Percentiles rank a stretch among this genome's conserved stretches.
phyloP scores from a whole-genome alignment of 2,329 filamentous ascomycete species.

The Trichoderma endophyticum region DNA sequence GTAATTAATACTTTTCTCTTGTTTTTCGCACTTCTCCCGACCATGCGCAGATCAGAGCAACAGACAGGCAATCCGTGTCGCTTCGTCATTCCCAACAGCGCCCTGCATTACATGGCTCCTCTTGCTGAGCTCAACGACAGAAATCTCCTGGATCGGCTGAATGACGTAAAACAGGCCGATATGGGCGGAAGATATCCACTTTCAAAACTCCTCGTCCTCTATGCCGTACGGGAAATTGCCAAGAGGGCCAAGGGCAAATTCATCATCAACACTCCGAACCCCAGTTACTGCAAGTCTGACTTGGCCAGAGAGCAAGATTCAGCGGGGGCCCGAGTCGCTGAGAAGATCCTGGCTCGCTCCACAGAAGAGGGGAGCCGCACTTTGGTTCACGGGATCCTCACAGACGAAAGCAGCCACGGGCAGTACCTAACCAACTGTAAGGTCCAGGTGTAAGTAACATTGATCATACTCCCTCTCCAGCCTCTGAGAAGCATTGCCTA shows the following conservation, averaged over 20 bases:
- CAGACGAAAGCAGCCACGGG: background rate
- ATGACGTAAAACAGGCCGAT: background rate
- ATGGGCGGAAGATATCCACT: background rate
- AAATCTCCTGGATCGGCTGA: background rate
- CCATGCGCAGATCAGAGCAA: background rate
- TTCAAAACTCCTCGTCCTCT: background rate
- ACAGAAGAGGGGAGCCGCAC: conserved; percentile 4
- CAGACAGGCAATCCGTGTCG: background rate
- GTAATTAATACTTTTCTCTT: conserved; percentile 18
- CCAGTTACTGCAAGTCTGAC: background rate
- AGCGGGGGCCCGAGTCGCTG: background rate
- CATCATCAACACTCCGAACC: background rate
- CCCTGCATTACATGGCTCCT: background rate
- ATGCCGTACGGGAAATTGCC: background rate
- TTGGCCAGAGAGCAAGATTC: background rate
- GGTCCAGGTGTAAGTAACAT: background rate
- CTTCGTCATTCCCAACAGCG: conserved; percentile 1
- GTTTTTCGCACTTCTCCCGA: conserved; percentile 4
- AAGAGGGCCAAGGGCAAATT: background rate
- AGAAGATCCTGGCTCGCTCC: background rate
- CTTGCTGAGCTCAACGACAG: background rate
- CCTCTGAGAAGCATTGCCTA: background rate
- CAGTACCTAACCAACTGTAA: background rate
- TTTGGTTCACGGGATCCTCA: background rate
- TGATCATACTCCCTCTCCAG: too few species aligned